Evolutionary conservation across 768 basidiomycete genomes (phyloP).

Genomic region (Scleroderma bovista): DNA sequence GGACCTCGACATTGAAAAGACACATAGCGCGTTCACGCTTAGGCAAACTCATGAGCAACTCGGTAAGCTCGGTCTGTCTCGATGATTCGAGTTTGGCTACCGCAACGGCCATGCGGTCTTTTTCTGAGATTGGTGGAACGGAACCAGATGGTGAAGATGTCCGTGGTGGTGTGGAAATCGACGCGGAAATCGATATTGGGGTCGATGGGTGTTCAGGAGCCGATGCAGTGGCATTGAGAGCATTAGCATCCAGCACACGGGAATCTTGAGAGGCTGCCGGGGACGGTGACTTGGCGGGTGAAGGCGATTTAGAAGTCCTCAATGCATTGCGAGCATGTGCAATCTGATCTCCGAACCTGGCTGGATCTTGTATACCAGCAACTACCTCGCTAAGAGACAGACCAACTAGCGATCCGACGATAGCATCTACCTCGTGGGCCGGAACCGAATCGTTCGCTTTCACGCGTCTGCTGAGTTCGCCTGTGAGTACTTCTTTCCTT

Average conservation of each 20-base stretch:
- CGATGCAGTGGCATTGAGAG: constrained; percentile 69
- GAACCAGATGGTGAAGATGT: constrained; percentile 73
- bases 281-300: constrained; percentile 48
- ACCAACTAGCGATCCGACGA: constrained; percentile 69
- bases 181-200: constrained; percentile 71
- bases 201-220: constrained; percentile 90
- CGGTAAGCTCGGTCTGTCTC: constrained; percentile 61
- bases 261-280: constrained; percentile 65
- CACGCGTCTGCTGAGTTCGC: constrained; percentile 74
- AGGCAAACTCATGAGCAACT: constrained; percentile 77
- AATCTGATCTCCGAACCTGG: constrained; percentile 62
- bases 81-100: constrained; percentile 58
- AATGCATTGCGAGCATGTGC: constrained; percentile 32
- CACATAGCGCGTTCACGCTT: constrained; percentile 90
- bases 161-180: constrained; percentile 75
- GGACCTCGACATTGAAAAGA: constrained; percentile 79
- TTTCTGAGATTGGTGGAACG: constrained; percentile 59
- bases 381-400: constrained; percentile 75
- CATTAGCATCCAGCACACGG: constrained; percentile 56
- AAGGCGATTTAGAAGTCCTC: constrained; percentile 31
- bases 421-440: constrained; percentile 47
- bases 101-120: constrained; percentile 66
- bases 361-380: constrained; percentile 65
- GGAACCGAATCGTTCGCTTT: constrained; percentile 51
- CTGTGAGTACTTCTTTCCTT: constrained; percentile 78